Evolutionary conservation across 352 stramenopile genomes (phyloP).

Genomic region (Globisporangium mamillatum): DNA sequence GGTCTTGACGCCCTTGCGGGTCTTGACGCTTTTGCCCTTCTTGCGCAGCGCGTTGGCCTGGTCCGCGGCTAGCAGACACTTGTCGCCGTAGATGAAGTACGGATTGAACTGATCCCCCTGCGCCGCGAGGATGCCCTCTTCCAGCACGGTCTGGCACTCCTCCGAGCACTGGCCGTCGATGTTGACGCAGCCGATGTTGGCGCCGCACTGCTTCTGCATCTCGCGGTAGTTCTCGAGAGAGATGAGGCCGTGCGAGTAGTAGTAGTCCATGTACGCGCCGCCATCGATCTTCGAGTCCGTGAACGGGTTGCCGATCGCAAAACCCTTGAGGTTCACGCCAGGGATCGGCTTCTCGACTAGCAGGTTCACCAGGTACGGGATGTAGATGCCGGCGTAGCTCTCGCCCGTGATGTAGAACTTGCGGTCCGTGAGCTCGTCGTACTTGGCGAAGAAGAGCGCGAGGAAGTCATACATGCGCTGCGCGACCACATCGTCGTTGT

Average conservation of each 20-base stretch:
- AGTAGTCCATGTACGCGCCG: conserved; percentile 80
- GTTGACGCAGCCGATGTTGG: conserved; percentile 63
- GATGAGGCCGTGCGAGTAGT: conserved; percentile 85
- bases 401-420: conserved; percentile 85
- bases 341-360: conserved; percentile 63
- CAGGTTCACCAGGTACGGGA: conserved; percentile 78
- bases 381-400: conserved; percentile 89
- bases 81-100: conserved; percentile 85
- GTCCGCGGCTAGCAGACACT: conserved; percentile 60
- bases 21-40: conserved; percentile 31
- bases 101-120: conserved; percentile 54
- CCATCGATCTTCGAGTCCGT: conserved; percentile 59
- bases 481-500: conserved; percentile 77
- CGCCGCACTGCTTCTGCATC: conserved; percentile 52
- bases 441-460: conserved; percentile 63
- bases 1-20: conserved; percentile 8
- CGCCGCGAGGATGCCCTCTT: conserved; percentile 43
- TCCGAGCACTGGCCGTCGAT: conserved; percentile 39
- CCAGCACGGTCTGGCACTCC: conserved; percentile 44
- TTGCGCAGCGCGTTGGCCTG: conserved; percentile 52
- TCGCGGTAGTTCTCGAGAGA: conserved; percentile 73
- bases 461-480: conserved; percentile 82
- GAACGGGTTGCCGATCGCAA: conserved; percentile 77
- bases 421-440: conserved; percentile 62
- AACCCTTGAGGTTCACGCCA: conserved; percentile 70